A percentile compares a stretch with the other conserved stretches of the same genome.
phyloP scores from a whole-genome alignment of 768 basidiomycete species.

The Tylopilus subfusipes region DNA sequence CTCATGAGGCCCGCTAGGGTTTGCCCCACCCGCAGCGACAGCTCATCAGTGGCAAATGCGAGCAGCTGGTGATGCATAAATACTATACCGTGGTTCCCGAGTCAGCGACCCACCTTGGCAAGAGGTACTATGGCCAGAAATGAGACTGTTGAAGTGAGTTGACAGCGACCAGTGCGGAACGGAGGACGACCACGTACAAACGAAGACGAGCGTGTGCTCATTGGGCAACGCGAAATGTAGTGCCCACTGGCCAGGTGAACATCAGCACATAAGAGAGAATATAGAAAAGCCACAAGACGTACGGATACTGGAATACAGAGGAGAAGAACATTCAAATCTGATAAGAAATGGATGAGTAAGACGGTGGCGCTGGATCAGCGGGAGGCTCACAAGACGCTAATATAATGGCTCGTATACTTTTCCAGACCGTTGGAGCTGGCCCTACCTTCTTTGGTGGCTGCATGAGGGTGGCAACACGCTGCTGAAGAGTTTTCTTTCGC shows the following conservation, averaged over 20 bases:
- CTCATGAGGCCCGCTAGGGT: conserved; percentile 80
- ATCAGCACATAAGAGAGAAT: background rate
- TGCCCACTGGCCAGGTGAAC: conserved; percentile 54
- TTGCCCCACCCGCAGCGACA: conserved; percentile 78
- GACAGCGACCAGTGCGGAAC: background rate
- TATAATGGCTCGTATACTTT: conserved; percentile 53
- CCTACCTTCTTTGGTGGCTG: conserved; percentile 38
- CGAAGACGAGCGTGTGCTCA: conserved; percentile 62
- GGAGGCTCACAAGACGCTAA: conserved; percentile 52
- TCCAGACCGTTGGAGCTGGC: conserved; percentile 40
- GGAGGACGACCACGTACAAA: conserved; percentile 50
- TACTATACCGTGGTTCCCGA: background rate
- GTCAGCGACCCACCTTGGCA: conserved; percentile 52
- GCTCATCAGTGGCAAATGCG: conserved; percentile 81
- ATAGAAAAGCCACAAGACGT: conserved; percentile 19
- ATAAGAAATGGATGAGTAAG: background rate
- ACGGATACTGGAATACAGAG: conserved; percentile 70
- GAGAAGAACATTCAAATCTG: conserved; percentile 70
- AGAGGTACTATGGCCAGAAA: conserved; percentile 84
- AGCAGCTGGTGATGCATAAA: conserved; percentile 47
- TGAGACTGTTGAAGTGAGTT: conserved; percentile 45
- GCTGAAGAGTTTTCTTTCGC: conserved; percentile 12
- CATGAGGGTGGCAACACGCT: conserved; percentile 31
- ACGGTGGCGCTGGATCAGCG: background rate
- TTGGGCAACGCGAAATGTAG: conserved; percentile 56